These are phyloP conservation scores for Nannochloris sp. DNA, from an alignment of 139 green algal species.

Conservation along the genomic window DNA sequence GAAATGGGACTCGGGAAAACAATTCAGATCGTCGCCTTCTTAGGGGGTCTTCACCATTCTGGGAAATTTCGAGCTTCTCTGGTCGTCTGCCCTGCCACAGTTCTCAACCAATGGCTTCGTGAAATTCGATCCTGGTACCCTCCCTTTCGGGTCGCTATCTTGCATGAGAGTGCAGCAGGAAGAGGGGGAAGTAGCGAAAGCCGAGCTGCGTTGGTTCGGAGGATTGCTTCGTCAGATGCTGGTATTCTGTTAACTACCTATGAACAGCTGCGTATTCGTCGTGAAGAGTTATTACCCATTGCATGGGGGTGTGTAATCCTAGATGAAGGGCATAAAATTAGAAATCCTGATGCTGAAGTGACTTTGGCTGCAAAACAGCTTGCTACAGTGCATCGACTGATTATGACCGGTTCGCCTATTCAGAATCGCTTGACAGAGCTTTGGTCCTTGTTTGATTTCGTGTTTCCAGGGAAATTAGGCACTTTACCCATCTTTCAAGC, in stretches of 20 bases:
- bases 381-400: constrained; percentile 69
- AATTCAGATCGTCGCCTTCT: constrained; percentile 66
- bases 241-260: constrained; percentile 88
- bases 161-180: constrained; percentile 65
- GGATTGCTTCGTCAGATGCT: constrained; percentile 4
- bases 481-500: constrained; percentile 95
- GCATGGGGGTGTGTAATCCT: constrained; percentile 87
- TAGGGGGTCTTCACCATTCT: constrained; percentile 68
- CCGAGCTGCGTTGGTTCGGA: neutral
- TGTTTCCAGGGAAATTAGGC: constrained; percentile 95
- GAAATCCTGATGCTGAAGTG: constrained; percentile 91
- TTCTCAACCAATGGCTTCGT: constrained; percentile 90
- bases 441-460: constrained; percentile 98
- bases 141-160: constrained; percentile 61
- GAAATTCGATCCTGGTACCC: constrained; percentile 81
- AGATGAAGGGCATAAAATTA: constrained; percentile 95
- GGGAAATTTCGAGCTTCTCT: constrained; percentile 70
- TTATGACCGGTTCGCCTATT: constrained; percentile 91
- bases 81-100: constrained; percentile 86
- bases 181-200: neutral
- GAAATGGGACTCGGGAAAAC: constrained; percentile 92
- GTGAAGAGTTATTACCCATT: constrained; percentile 61
- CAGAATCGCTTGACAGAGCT: constrained; percentile 96
- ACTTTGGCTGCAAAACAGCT: constrained; percentile 50
- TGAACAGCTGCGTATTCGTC: constrained; percentile 76